Evolutionary conservation across 2,329 filamentous ascomycete species (phyloP).

Genomic region (Beauveria medogensis): DNA sequence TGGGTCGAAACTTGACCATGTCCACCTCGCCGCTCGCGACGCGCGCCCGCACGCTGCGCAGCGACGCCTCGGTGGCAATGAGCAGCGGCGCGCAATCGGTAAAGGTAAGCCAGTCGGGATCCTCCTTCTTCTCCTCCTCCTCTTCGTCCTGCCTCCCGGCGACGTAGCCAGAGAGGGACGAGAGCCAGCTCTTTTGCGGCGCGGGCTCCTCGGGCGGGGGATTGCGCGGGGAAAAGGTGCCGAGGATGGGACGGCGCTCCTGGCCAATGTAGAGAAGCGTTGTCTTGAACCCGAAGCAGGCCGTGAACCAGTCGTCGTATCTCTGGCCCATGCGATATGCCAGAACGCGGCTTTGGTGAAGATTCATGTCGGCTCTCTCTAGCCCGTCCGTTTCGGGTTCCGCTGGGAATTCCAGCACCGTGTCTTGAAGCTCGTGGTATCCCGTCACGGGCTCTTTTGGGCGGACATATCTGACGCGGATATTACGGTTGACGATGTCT

Average conservation of each 20-base stretch:
- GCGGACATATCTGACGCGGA: slow-evolving; percentile 36
- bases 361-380: slow-evolving; percentile 40
- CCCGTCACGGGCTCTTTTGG: slow-evolving; percentile 33
- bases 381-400: slow-evolving; percentile 40
- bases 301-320: slow-evolving; percentile 60
- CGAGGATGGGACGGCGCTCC: slow-evolving; percentile 52
- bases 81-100: slow-evolving; percentile 70
- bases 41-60: slow-evolving; percentile 55
- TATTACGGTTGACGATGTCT: slow-evolving; percentile 33
- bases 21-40: slow-evolving; percentile 47
- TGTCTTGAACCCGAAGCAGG: slow-evolving; percentile 54
- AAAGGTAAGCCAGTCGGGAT: slow-evolving; percentile 54
- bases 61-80: slow-evolving; percentile 60
- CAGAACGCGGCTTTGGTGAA: slow-evolving; percentile 50
- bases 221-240: slow-evolving; percentile 38
- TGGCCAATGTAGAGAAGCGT: slow-evolving; percentile 58
- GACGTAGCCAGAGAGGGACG: slow-evolving; percentile 26
- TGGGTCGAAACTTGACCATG: slow-evolving; percentile 64
- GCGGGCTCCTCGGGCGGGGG: slow-evolving; percentile 15
- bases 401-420: slow-evolving; percentile 47
- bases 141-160: background rate
- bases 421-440: slow-evolving; percentile 25
- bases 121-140: background rate
- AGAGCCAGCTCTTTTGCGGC: slow-evolving; percentile 27
- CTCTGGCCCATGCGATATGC: slow-evolving; percentile 55